These are phyloP conservation scores for Aspergillus oerlinghausenensis DNA, from an alignment of 2,329 filamentous ascomycete genomes.

Conservation along the genomic window DNA sequence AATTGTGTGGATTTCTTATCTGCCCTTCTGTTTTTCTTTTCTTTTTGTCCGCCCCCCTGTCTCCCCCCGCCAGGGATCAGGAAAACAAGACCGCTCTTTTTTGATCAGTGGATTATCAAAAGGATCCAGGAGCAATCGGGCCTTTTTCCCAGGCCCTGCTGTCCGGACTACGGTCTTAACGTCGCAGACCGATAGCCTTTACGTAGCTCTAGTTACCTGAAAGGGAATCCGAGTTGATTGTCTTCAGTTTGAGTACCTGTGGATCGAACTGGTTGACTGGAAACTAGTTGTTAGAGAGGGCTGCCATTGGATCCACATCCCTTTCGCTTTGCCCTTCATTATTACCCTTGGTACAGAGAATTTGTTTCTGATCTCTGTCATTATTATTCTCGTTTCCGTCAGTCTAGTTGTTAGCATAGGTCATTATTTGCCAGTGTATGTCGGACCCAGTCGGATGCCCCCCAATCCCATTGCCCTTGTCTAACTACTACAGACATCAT, in stretches of 20 bases:
- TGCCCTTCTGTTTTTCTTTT: constrained; percentile 3
- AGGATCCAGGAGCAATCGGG: background rate
- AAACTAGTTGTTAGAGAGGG: background rate
- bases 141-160: background rate
- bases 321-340: constrained; percentile 12
- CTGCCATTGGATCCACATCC: constrained; percentile 19
- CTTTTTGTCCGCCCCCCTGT: background rate
- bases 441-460: constrained; percentile 21
- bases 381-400: constrained; percentile 14
- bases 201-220: constrained; percentile 1
- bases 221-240: background rate
- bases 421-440: constrained; percentile 13
- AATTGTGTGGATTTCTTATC: constrained; percentile 1
- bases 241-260: background rate
- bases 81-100: background rate
- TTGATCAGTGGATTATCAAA: background rate
- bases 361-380: background rate
- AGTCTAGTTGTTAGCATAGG: constrained; percentile 6
- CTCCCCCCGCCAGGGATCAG: background rate
- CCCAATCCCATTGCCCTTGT: constrained; percentile 18
- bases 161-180: background rate
- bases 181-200: background rate
- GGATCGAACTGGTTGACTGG: background rate
- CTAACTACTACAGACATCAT: constrained; percentile 17
- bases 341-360: background rate